Conservation (phyloP, 345 rosid genomes). For the Brassica cretica region DNA sequence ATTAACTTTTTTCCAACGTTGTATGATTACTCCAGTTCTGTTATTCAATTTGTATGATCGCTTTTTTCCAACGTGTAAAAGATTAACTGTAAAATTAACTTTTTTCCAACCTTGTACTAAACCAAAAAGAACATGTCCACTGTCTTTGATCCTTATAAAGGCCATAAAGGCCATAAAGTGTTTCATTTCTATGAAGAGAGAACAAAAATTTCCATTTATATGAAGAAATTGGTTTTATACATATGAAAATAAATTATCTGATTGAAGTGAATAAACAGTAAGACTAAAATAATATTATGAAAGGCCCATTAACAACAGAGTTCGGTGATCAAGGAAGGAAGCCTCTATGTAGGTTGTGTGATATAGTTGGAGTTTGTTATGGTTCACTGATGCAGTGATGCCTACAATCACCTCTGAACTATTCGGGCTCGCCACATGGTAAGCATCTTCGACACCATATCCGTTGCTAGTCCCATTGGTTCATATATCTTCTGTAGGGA, state of each 20-base stretch:
- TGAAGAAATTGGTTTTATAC: constrained; percentile 24
- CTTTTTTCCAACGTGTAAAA: too few relatives aligned
- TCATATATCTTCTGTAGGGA: too few relatives aligned
- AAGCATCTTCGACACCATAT: too few relatives aligned
- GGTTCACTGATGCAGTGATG: neutral
- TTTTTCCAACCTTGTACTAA: neutral
- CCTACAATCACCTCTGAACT: too few relatives aligned
- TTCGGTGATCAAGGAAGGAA: too few relatives aligned
- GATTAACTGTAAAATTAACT: neutral
- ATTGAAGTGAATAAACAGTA: constrained; percentile 20
- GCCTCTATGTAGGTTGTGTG: neutral
- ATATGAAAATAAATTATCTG: constrained; percentile 2
- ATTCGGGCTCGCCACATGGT: too few relatives aligned
- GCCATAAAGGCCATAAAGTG: neutral
- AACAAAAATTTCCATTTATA: constrained; percentile 11
- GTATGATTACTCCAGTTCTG: too few relatives aligned
- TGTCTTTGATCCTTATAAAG: neutral
- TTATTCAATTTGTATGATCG: too few relatives aligned
- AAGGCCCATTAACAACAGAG: neutral
- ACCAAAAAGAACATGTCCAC: neutral
- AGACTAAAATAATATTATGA: neutral
- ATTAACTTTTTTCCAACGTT: too few relatives aligned
- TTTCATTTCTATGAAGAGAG: neutral
- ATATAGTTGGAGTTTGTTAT: neutral
- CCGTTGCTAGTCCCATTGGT: too few relatives aligned